Evolutionary conservation across 2,329 filamentous ascomycete species (phyloP).

Genomic region (Fusarium transvaalense): DNA sequence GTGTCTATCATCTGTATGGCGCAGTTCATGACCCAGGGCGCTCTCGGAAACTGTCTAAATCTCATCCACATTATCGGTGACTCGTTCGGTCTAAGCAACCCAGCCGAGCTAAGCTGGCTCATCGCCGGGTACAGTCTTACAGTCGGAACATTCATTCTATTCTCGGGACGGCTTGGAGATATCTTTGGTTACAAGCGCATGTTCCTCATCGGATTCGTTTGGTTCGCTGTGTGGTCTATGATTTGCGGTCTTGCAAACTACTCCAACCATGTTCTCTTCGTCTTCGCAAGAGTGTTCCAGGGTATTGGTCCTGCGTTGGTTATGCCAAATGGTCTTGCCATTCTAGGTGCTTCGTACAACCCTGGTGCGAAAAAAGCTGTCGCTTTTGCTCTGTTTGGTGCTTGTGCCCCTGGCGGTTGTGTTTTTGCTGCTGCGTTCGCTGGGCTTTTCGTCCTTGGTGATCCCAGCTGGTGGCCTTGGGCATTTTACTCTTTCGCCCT

Average conservation of each 20-base stretch:
- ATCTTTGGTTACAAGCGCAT: constrained; percentile 68
- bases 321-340: constrained; percentile 73
- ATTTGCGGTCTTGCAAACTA: constrained; percentile 59
- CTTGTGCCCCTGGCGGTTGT: constrained; percentile 61
- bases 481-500: constrained; percentile 59
- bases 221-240: constrained; percentile 67
- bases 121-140: constrained; percentile 69
- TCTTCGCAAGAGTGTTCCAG: constrained; percentile 66
- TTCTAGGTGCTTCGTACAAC: constrained; percentile 69
- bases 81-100: constrained; percentile 40
- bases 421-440: constrained; percentile 58
- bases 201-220: constrained; percentile 66
- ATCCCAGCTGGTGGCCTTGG: constrained; percentile 62
- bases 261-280: constrained; percentile 59
- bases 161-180: constrained; percentile 68
- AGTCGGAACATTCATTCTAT: constrained; percentile 68
- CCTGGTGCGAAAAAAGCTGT: constrained; percentile 70
- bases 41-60: constrained; percentile 44
- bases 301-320: constrained; percentile 72
- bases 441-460: constrained; percentile 54
- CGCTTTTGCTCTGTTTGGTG: constrained; percentile 66
- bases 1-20: constrained; percentile 43
- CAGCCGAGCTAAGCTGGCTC: constrained; percentile 59
- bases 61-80: constrained; percentile 42
- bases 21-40: constrained; percentile 46